Percentiles rank a stretch among this genome's conserved stretches.
Evolutionary conservation across 1,284 basidiomycete genomes (phyloP).

Genomic region (Irpex lacteus): DNA sequence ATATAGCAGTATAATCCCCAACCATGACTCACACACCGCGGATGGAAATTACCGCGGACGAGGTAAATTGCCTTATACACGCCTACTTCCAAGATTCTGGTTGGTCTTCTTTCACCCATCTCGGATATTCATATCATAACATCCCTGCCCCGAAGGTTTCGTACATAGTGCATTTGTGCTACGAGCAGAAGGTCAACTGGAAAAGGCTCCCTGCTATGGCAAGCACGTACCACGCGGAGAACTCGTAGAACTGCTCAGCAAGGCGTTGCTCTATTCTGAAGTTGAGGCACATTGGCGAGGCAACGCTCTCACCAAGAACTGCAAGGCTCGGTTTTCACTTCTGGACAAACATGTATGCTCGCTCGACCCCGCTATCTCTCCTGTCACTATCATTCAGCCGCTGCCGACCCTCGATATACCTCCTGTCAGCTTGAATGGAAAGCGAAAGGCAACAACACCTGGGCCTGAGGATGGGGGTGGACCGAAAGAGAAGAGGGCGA

Average conservation of each 20-base stretch:
- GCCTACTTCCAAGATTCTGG: slow-evolving; percentile 81
- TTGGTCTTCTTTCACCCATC: slow-evolving; percentile 22
- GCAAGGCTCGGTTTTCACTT: slow-evolving; percentile 67
- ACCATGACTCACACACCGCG: slow-evolving; percentile 22
- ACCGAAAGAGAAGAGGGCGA: slow-evolving; percentile 29
- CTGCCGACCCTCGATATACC: slow-evolving; percentile 10
- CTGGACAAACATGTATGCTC: slow-evolving; percentile 69
- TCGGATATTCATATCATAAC: background rate
- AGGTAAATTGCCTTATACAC: slow-evolving; percentile 82
- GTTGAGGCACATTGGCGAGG: slow-evolving; percentile 78
- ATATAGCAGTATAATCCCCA: background rate
- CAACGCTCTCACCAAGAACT: slow-evolving; percentile 55
- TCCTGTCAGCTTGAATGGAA: slow-evolving; percentile 16
- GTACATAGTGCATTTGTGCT: slow-evolving; percentile 76
- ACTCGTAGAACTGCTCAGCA: slow-evolving; percentile 75
- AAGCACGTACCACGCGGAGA: slow-evolving; percentile 81
- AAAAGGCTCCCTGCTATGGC: slow-evolving; percentile 59
- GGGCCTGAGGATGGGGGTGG: slow-evolving; percentile 21
- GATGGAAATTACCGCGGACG: slow-evolving; percentile 72
- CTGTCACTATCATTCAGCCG: slow-evolving; percentile 15
- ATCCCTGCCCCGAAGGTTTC: slow-evolving; percentile 49
- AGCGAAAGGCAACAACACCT: slow-evolving; percentile 30
- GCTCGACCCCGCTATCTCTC: slow-evolving; percentile 32
- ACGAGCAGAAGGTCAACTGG: slow-evolving; percentile 66
- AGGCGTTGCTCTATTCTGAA: slow-evolving; percentile 80